These are phyloP conservation scores for Phalaenopsis hybrid DNA, from an alignment of 116 monocot genomes.

Conservation along the genomic window DNA sequence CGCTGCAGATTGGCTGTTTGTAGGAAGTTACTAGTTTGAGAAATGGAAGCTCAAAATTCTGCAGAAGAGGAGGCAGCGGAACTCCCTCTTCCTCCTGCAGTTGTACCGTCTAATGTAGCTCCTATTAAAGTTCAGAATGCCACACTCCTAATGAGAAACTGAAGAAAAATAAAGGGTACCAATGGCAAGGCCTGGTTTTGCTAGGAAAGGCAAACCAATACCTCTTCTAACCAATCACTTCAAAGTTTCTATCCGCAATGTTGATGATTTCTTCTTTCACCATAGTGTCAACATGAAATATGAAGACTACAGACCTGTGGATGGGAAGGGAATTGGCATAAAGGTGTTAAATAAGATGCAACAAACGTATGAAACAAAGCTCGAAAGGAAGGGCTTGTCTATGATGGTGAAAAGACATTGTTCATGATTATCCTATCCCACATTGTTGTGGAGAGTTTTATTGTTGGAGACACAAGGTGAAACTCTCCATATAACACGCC, in stretches of 20 bases:
- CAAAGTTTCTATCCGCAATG: slow-evolving; percentile 41
- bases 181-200: slow-evolving; percentile 38
- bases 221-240: slow-evolving; percentile 70
- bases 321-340: slow-evolving; percentile 72
- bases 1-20: no score
- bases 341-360: slow-evolving; percentile 79
- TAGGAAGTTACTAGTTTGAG: not conserved
- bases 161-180: slow-evolving; percentile 50
- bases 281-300: slow-evolving; percentile 88
- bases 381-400: slow-evolving; percentile 75
- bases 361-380: slow-evolving; percentile 68
- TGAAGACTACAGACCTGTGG: slow-evolving; percentile 76
- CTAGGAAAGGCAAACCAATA: slow-evolving; percentile 46
- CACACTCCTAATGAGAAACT: slow-evolving; percentile 15
- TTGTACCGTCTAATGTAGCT: slow-evolving; percentile 42
- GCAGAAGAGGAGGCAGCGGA: slow-evolving; percentile 7
- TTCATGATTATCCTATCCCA: slow-evolving; percentile 35
- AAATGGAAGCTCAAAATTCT: slow-evolving; percentile 17
- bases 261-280: slow-evolving; percentile 65
- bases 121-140: slow-evolving; percentile 30
- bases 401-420: slow-evolving; percentile 94
- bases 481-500: no score
- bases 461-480: no score
- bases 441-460: no score
- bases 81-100: slow-evolving; percentile 68